A percentile compares a stretch with the other conserved stretches of the same genome.
Evolutionary conservation across 768 basidiomycete genomes (phyloP).

Genomic region (Boletales sp.): DNA sequence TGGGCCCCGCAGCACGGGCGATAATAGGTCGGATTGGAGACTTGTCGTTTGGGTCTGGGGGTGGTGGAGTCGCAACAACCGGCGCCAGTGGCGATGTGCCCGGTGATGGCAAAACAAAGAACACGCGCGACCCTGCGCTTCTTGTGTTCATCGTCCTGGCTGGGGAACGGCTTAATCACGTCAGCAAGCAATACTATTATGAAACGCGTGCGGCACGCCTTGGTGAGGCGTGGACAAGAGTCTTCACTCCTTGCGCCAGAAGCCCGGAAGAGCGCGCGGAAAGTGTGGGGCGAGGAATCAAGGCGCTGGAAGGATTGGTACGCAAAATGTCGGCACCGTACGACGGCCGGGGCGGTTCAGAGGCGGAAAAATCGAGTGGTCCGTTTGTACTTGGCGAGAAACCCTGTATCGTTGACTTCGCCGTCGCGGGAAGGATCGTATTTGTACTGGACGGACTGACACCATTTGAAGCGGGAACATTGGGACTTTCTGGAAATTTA

Average conservation of each 20-base stretch:
- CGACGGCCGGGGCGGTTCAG: neutral
- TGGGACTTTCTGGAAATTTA: constrained; percentile 8
- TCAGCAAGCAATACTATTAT: constrained; percentile 38
- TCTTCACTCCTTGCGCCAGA: constrained; percentile 18
- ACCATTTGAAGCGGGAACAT: constrained; percentile 4
- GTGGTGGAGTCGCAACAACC: neutral
- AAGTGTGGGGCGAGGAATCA: constrained; percentile 12
- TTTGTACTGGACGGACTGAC: constrained; percentile 11
- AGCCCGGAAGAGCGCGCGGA: constrained; percentile 24
- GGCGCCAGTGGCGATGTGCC: neutral
- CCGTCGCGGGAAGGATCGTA: constrained; percentile 15
- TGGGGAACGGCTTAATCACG: constrained; percentile 23
- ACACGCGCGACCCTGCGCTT: neutral
- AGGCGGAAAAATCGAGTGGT: neutral
- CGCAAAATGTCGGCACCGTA: constrained; percentile 9
- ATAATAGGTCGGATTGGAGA: constrained; percentile 34
- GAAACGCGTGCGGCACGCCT: constrained; percentile 31
- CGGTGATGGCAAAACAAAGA: neutral
- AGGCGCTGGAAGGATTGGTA: constrained; percentile 24
- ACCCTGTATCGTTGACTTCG: constrained; percentile 20
- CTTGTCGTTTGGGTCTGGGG: constrained; percentile 3
- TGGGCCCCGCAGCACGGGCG: constrained; percentile 33
- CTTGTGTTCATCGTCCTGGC: constrained; percentile 19
- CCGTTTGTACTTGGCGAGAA: constrained; percentile 12
- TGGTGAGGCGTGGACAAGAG: constrained; percentile 37